phyloP scores from a whole-genome alignment of 495 filamentous ascomycete species.

The Penicillium antarcticum region DNA sequence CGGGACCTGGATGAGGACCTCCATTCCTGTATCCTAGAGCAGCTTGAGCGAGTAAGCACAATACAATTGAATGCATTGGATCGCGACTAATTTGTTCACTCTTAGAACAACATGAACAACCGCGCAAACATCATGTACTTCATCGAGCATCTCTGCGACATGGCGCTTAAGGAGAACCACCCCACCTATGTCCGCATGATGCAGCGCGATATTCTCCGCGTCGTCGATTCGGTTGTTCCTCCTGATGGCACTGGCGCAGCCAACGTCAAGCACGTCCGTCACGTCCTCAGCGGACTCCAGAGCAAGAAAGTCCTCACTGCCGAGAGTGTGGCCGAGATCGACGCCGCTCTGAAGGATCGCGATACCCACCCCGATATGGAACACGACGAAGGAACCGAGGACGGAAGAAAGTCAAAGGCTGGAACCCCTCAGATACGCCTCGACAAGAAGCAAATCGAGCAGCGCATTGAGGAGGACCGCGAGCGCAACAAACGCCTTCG shows the following conservation, averaged over 20 bases:
- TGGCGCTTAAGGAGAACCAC: constrained; percentile 71
- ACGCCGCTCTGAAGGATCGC: constrained; percentile 72
- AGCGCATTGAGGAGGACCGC: constrained; percentile 93
- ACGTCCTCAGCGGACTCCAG: constrained; percentile 68
- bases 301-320: constrained; percentile 62
- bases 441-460: constrained; percentile 86
- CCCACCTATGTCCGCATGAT: constrained; percentile 86
- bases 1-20: constrained; percentile 92
- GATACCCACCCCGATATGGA: constrained; percentile 50
- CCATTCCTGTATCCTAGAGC: constrained; percentile 94
- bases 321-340: constrained; percentile 71
- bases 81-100: neutral
- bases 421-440: constrained; percentile 47
- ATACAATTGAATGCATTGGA: neutral
- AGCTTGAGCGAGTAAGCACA: constrained; percentile 71
- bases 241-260: constrained; percentile 86
- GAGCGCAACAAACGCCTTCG: constrained; percentile 88
- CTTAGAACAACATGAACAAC: constrained; percentile 90
- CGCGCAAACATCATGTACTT: constrained; percentile 99
- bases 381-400: constrained; percentile 28
- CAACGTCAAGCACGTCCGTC: constrained; percentile 89
- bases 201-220: constrained; percentile 81
- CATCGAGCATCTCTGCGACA: constrained; percentile 89
- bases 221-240: constrained; percentile 81
- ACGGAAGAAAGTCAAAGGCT: constrained; percentile 22